Percentiles rank a stretch among this genome's conserved stretches.
Conservation (phyloP, 1,139 yeast species). For the Suhomyces yuchorum region DNA sequence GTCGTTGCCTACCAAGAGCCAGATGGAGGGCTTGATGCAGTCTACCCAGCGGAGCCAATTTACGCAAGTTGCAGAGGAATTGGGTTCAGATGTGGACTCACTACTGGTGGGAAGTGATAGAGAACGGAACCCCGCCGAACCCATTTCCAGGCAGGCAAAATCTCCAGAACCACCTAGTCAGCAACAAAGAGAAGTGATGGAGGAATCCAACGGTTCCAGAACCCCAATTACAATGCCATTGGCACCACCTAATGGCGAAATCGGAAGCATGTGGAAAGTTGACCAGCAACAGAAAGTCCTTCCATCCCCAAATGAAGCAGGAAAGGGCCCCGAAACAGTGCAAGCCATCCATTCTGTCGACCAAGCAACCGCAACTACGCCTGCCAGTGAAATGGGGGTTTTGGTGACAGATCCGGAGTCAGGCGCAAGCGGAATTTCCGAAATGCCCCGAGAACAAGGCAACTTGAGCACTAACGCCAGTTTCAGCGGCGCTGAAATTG, state of each 20-base stretch:
- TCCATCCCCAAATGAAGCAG: background rate
- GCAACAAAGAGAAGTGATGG: background rate
- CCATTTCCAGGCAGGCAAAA: background rate
- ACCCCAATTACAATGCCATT: background rate
- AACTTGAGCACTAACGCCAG: background rate
- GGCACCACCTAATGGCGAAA: background rate
- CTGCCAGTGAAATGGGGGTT: background rate
- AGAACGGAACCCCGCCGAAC: background rate
- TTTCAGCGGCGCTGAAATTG: background rate
- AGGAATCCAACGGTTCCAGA: background rate
- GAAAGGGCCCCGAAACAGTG: background rate
- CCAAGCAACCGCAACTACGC: background rate
- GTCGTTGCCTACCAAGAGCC: conserved; percentile 10
- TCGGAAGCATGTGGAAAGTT: background rate
- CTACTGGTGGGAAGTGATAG: background rate
- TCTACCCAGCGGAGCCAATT: conserved; percentile 7
- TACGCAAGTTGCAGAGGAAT: background rate
- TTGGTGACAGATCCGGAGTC: background rate
- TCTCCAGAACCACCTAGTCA: background rate
- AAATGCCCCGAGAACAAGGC: background rate
- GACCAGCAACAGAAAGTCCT: background rate
- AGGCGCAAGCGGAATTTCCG: background rate
- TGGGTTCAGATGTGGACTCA: background rate
- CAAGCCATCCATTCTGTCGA: background rate
- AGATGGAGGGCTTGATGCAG: conserved; percentile 8